These are phyloP conservation scores for Dicorynia guianensis DNA, from an alignment of 306 rosid genomes.

Conservation along the genomic window DNA sequence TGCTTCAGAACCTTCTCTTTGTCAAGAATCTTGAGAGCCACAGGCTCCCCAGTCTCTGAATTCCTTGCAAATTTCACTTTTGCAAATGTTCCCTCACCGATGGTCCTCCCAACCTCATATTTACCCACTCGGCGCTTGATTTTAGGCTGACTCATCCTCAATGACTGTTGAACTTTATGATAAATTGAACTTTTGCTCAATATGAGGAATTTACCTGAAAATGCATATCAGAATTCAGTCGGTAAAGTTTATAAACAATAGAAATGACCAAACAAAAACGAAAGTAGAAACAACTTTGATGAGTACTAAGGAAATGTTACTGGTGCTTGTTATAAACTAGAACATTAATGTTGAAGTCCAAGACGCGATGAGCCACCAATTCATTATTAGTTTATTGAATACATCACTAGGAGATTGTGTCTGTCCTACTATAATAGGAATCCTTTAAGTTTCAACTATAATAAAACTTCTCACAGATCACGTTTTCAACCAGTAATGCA, in stretches of 20 bases:
- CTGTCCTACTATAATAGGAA: slow-evolving; percentile 13
- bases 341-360: slow-evolving; percentile 28
- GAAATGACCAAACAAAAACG: slow-evolving; percentile 37
- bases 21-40: slow-evolving; percentile 94
- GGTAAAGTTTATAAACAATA: slow-evolving; percentile 1
- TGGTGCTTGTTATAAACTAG: slow-evolving; percentile 19
- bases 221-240: slow-evolving; percentile 41
- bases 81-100: slow-evolving; percentile 98
- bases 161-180: slow-evolving; percentile 32
- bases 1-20: slow-evolving; percentile 97
- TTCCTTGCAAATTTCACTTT: slow-evolving; percentile 92
- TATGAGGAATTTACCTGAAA: slow-evolving; percentile 41
- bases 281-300: not conserved
- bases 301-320: slow-evolving; percentile 6
- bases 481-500: not conserved
- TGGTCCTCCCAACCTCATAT: slow-evolving; percentile 95
- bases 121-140: slow-evolving; percentile 89
- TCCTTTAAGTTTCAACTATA: slow-evolving; percentile 5
- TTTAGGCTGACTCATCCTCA: slow-evolving; percentile 81
- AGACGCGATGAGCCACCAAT: slow-evolving; percentile 24
- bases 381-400: slow-evolving; percentile 31
- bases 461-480: slow-evolving; percentile 29
- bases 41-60: slow-evolving; percentile 74
- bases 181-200: slow-evolving; percentile 35
- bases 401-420: not conserved